Conservation (phyloP, 352 stramenopile genomes). For the Globisporangium middletonii region DNA sequence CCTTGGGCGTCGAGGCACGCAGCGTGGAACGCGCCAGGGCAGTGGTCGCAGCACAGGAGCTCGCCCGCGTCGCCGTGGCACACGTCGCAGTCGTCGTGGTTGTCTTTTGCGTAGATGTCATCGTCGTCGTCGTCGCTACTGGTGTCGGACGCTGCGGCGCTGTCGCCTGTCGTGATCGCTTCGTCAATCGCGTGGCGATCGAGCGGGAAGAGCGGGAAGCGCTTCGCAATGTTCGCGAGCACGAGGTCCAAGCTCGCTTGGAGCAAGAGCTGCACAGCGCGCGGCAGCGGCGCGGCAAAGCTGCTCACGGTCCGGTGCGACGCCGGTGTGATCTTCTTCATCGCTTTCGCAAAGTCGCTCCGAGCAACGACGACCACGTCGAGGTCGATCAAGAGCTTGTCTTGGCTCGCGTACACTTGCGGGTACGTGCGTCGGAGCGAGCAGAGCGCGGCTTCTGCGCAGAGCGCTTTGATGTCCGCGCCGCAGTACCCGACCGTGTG, state of each 20-base stretch:
- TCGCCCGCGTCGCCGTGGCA: constrained; percentile 60
- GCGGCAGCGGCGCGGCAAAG: constrained; percentile 69
- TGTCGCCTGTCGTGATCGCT: constrained; percentile 9
- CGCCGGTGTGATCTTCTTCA: constrained; percentile 80
- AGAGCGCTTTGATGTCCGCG: constrained; percentile 90
- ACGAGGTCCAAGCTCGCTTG: constrained; percentile 28
- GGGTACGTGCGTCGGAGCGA: constrained; percentile 82
- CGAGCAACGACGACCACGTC: constrained; percentile 67
- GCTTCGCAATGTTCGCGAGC: constrained; percentile 33
- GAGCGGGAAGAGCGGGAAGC: constrained; percentile 66
- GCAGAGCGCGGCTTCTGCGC: constrained; percentile 84
- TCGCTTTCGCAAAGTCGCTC: constrained; percentile 60
- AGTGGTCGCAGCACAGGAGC: constrained; percentile 54
- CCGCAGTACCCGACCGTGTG: constrained; percentile 88
- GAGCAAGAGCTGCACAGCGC: constrained; percentile 41
- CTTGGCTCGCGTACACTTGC: constrained; percentile 78
- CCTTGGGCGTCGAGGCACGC: constrained; percentile 25
- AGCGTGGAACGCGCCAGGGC: constrained; percentile 54
- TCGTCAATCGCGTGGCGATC: constrained; percentile 37
- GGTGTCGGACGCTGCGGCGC: constrained; percentile 6
- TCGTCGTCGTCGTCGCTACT: constrained; percentile 21
- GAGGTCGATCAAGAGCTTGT: constrained; percentile 75
- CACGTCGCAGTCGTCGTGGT: constrained; percentile 60
- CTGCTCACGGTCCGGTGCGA: constrained; percentile 66
- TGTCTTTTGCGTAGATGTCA: constrained; percentile 61